Evolutionary conservation across 2,329 filamentous ascomycete genomes (phyloP), one percentile per base, ranked within the genome.

Genomic region (Colletotrichum orchidophilum): DNA sequence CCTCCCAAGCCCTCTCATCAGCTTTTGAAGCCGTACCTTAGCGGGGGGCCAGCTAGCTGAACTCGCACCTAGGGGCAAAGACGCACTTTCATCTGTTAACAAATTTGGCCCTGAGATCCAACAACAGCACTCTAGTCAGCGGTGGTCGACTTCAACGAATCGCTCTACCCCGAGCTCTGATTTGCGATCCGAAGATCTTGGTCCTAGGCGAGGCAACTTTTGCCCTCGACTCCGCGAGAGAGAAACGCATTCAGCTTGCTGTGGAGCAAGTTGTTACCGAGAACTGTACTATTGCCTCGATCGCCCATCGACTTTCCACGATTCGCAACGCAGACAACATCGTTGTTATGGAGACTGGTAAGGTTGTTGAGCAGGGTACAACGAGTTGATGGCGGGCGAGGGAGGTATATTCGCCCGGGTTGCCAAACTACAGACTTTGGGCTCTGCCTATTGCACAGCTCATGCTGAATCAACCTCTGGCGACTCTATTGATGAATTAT

Each of bases 271-370:
- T 83, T 71, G 71, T 78, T 2, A 82, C 84, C 64, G 63, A 68
- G 42, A 85, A 87, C 63, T 84, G 91, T 27, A 93, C 91, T 0
- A 90, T 91, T 0, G 88, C 93, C 65, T 85, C 90, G 18, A 91
- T 93, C 73, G 91, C 91, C 0, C 90, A 91, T 77, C 83, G 89
- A 2, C 80, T 91, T 1, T 89, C 87, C 0, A 91, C 89, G 0
- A 89, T 91, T 72, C 87, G 86, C 75, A 86, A 89, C 63, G 91
- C 91, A 0, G 89, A 93, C 75, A 87, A 89, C 71, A 93, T 94
- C 68, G 83, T 93, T 24, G 91, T 93, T 21, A 84, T 93, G 77
- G 84, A 88, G 15, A 82, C 86, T 64, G 91, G 92, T 0, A 79
- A 84, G 58, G 85, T 91, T 3, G 82, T 91, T 12, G 91, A 93